Conservation (phyloP, 352 stramenopile species). For the Pythium phragmitis region DNA sequence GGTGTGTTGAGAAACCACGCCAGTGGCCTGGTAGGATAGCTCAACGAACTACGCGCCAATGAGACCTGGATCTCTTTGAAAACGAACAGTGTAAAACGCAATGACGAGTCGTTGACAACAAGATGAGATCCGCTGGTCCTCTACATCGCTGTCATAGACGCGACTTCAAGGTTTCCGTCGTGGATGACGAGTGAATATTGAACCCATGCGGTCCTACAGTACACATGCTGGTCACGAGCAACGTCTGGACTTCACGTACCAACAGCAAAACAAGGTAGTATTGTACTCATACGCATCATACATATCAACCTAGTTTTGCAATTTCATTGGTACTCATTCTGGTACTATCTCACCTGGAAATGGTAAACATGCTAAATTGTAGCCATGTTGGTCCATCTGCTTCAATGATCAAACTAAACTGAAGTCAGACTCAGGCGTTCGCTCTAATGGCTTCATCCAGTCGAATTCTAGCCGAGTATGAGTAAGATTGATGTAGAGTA, state of each 20-base stretch:
- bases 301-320: too few relatives aligned
- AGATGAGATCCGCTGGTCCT: not conserved
- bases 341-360: not conserved
- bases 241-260: not conserved
- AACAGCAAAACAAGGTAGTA: slow-evolving; percentile 1
- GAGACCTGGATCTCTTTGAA: not conserved
- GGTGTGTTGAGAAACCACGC: not conserved
- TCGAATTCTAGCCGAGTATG: not conserved
- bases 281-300: too few relatives aligned
- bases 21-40: slow-evolving; percentile 2
- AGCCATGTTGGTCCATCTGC: slow-evolving; percentile 7
- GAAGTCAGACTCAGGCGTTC: not conserved
- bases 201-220: slow-evolving; percentile 5
- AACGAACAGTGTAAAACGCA: not conserved
- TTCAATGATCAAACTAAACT: slow-evolving; percentile 1
- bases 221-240: not conserved
- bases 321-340: too few relatives aligned
- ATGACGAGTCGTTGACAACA: not conserved
- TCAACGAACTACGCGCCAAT: not conserved
- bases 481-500: slow-evolving; percentile 1
- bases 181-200: not conserved
- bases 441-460: slow-evolving; percentile 1
- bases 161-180: not conserved
- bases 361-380: not conserved
- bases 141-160: not conserved